A percentile compares a stretch with the other conserved stretches of the same genome.
phyloP scores from a whole-genome alignment of 1,139 yeast genomes.

The Debaryomyces sp. region DNA sequence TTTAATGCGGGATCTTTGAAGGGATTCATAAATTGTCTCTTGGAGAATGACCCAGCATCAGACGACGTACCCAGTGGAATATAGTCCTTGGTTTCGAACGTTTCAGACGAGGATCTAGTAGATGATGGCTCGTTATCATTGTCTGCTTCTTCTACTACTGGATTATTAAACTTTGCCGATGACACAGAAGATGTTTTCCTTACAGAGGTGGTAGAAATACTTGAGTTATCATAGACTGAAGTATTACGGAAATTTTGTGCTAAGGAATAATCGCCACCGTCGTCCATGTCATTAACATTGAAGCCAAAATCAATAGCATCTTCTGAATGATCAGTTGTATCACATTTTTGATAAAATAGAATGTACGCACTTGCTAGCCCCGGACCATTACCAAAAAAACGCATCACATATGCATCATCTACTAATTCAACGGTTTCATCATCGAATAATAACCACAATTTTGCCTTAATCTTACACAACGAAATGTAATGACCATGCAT shows the following conservation, averaged over 20 bases:
- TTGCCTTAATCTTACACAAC: constrained; percentile 73
- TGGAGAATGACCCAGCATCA: constrained; percentile 9
- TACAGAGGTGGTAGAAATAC: constrained; percentile 14
- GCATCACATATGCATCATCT: constrained; percentile 78
- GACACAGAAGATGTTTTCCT: constrained; percentile 11
- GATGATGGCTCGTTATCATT: constrained; percentile 11
- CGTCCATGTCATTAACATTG: constrained; percentile 33
- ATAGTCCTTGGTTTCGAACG: constrained; percentile 7
- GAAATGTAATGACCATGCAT: constrained; percentile 97
- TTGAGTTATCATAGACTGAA: constrained; percentile 6
- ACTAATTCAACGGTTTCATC: constrained; percentile 94
- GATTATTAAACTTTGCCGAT: constrained; percentile 2
- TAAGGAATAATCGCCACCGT: constrained; percentile 32
- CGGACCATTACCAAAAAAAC: constrained; percentile 87
- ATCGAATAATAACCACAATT: constrained; percentile 91
- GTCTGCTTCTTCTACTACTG: constrained; percentile 1
- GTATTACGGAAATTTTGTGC: constrained; percentile 9
- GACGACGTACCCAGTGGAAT: constrained; percentile 6
- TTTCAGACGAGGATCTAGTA: constrained; percentile 9
- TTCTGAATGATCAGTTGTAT: constrained; percentile 24
- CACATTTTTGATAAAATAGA: constrained; percentile 59
- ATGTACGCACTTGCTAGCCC: constrained; percentile 93
- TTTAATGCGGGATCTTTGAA: constrained; percentile 26
- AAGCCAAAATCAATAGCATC: constrained; percentile 38
- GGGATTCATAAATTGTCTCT: constrained; percentile 30